phyloP scores from a whole-genome alignment of 805 yeast species.

The Maudiozyma bulderi region DNA sequence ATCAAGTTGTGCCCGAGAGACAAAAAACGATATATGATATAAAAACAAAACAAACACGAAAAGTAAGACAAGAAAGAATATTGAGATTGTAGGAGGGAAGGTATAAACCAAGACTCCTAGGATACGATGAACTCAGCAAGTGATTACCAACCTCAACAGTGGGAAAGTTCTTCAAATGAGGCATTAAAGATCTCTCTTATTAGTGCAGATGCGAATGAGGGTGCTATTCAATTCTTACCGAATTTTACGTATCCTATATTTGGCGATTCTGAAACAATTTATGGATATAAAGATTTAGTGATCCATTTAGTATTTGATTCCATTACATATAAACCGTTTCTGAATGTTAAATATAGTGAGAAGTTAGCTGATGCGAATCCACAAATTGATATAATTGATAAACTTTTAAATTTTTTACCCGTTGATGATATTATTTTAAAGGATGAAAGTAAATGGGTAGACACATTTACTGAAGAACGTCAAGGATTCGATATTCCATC shows the following conservation, averaged over 20 bases:
- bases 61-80: not conserved
- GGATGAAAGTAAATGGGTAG: slow-evolving; percentile 64
- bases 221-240: slow-evolving; percentile 60
- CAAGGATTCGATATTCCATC: slow-evolving; percentile 31
- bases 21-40: not conserved
- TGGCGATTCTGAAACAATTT: slow-evolving; percentile 84
- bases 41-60: not conserved
- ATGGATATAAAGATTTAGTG: slow-evolving; percentile 66
- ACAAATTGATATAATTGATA: slow-evolving; percentile 40
- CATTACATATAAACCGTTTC: slow-evolving; percentile 60
- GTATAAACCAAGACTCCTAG: too few relatives aligned
- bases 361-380: slow-evolving; percentile 42
- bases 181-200: slow-evolving; percentile 52
- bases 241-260: slow-evolving; percentile 84
- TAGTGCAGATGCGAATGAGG: slow-evolving; percentile 49
- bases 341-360: slow-evolving; percentile 47
- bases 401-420: slow-evolving; percentile 53
- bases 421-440: slow-evolving; percentile 42
- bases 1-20: not conserved
- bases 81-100: not conserved
- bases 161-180: slow-evolving; percentile 70
- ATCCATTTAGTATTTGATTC: slow-evolving; percentile 68
- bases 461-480: slow-evolving; percentile 41
- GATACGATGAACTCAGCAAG: not conserved
- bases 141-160: slow-evolving; percentile 50